Conservation (phyloP, 1,139 yeast genomes). For the Hemisphaericaspora xylanilytica region DNA sequence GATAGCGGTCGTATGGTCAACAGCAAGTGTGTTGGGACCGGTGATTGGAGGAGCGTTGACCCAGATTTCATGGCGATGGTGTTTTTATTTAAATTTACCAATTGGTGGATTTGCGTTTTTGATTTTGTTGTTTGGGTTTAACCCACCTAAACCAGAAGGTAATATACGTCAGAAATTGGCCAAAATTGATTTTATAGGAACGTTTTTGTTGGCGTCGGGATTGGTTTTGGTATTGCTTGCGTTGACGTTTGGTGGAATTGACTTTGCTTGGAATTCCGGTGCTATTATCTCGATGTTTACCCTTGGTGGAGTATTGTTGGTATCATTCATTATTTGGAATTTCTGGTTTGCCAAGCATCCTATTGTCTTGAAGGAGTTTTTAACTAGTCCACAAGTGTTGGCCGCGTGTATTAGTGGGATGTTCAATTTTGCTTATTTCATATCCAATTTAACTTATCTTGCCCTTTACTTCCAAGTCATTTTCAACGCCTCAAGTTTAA, state of each 20-base stretch:
- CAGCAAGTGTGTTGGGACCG: conserved; percentile 58
- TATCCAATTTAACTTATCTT: conserved; percentile 43
- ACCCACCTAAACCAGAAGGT: conserved; percentile 53
- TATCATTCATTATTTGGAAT: conserved; percentile 48
- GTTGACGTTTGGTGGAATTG: conserved; percentile 36
- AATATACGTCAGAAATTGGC: conserved; percentile 38
- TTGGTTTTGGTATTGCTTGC: conserved; percentile 32
- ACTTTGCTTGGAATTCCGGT: conserved; percentile 46
- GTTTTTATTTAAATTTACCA: conserved; percentile 71
- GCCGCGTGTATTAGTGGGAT: conserved; percentile 38
- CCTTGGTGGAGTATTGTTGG: conserved; percentile 48
- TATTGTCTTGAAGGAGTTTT: conserved; percentile 42
- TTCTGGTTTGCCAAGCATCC: conserved; percentile 46
- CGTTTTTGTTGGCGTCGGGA: conserved; percentile 28
- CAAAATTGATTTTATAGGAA: conserved; percentile 35
- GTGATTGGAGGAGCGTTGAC: conserved; percentile 68
- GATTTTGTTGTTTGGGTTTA: conserved; percentile 47
- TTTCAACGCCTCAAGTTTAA: conserved; percentile 46
- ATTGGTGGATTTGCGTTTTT: conserved; percentile 57
- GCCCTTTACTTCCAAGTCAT: conserved; percentile 59
- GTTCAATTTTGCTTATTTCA: conserved; percentile 44
- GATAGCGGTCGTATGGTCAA: conserved; percentile 54
- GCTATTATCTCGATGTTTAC: conserved; percentile 54
- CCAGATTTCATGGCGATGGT: conserved; percentile 73
- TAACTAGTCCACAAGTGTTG: conserved; percentile 34